These are phyloP conservation scores for Rhododendron williamsianum DNA, from an alignment of 148 eudicot species.

Conservation along the genomic window DNA sequence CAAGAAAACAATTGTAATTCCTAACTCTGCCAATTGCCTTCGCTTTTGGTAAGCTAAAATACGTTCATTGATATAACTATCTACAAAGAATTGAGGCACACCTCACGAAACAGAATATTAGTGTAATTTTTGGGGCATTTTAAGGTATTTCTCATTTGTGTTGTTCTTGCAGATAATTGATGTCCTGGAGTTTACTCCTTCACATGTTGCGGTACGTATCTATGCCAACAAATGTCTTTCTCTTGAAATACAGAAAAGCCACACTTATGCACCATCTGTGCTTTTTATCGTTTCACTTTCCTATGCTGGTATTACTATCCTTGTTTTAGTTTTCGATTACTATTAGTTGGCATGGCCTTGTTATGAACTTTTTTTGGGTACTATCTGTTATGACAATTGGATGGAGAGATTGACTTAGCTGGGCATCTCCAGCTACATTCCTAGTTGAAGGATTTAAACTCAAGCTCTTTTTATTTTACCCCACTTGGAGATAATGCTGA, in stretches of 20 bases:
- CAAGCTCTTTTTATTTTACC: not conserved
- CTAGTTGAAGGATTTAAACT: not conserved
- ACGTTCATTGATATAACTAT: not conserved
- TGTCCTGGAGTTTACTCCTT: conserved; percentile 81
- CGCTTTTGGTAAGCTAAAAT: not conserved
- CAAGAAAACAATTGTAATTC: not conserved
- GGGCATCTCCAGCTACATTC: not conserved
- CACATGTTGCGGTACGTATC: conserved; percentile 83
- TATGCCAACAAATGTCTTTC: not conserved
- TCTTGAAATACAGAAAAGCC: conserved; percentile 4
- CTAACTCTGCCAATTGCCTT: not conserved
- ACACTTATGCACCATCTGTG: not conserved
- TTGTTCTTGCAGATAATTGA: conserved; percentile 78
- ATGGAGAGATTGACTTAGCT: not conserved
- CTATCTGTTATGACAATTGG: not conserved
- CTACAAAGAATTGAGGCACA: not conserved
- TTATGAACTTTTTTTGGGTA: not conserved
- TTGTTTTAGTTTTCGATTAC: not conserved
- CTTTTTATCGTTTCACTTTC: not conserved
- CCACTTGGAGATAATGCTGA: not conserved
- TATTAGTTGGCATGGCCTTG: not conserved
- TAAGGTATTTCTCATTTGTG: conserved; percentile 13
- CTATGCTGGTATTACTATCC: not conserved
- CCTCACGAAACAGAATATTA: not conserved
- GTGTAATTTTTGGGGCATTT: not conserved